phyloP scores from a whole-genome alignment of 148 eudicot genomes.

The Silene uniflora region DNA sequence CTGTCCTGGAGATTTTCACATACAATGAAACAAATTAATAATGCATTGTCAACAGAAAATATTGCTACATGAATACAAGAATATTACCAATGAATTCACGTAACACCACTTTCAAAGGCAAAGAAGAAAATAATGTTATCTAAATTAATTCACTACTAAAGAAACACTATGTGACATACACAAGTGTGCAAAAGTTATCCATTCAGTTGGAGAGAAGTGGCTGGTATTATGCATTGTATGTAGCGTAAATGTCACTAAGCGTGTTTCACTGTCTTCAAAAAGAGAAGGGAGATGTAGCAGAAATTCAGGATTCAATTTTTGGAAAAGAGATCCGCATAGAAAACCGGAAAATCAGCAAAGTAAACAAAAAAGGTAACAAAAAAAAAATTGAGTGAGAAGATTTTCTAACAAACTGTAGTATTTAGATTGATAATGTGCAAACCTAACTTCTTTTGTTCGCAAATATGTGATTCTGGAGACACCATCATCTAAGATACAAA shows the following conservation, averaged over 20 bases:
- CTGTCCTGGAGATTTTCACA: constrained; percentile 60
- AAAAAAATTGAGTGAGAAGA: background rate
- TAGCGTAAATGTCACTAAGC: background rate
- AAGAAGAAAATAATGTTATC: background rate
- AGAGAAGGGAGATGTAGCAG: background rate
- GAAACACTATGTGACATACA: background rate
- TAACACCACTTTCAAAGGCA: background rate
- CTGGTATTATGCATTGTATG: background rate
- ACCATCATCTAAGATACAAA: background rate
- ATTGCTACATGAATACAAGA: background rate
- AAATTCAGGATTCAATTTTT: background rate
- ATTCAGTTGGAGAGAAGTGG: background rate
- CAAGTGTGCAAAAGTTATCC: background rate
- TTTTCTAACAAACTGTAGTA: background rate
- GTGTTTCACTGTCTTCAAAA: background rate
- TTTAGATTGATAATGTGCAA: background rate
- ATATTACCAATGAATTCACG: background rate
- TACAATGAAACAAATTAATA: background rate
- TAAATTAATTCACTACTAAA: background rate
- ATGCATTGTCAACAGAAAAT: background rate
- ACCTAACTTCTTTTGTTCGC: background rate
- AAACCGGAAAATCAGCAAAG: background rate
- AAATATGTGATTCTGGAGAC: background rate
- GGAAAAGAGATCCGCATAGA: background rate
- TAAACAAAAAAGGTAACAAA: background rate